These are phyloP conservation scores for Neopestalotiopsis rosae DNA, from an alignment of 2,329 filamentous ascomycete genomes.

Conservation along the genomic window DNA sequence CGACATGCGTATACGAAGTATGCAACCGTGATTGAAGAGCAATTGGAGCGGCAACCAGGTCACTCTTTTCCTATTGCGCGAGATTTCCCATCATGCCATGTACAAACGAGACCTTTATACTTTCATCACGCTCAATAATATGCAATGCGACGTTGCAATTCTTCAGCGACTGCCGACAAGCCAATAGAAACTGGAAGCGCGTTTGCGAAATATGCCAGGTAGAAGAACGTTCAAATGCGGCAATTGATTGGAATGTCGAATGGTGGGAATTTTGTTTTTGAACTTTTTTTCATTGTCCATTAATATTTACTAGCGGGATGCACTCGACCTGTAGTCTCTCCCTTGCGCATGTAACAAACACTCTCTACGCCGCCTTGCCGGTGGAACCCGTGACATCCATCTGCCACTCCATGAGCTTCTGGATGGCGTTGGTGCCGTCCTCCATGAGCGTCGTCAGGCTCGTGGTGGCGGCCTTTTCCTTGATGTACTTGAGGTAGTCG, in stretches of 20 bases:
- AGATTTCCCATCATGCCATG: background rate
- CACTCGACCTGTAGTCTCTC: background rate
- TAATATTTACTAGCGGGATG: background rate
- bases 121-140: background rate
- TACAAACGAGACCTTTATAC: background rate
- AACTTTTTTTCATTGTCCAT: background rate
- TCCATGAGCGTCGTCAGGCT: slow-evolving; percentile 49
- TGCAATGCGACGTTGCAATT: background rate
- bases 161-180: background rate
- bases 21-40: too few species aligned
- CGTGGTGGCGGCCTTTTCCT: slow-evolving; percentile 41
- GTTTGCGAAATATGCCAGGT: background rate
- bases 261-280: background rate
- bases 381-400: slow-evolving; percentile 53
- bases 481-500: slow-evolving; percentile 47
- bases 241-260: background rate
- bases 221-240: background rate
- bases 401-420: slow-evolving; percentile 49
- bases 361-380: slow-evolving; percentile 41
- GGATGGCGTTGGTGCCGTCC: slow-evolving; percentile 47
- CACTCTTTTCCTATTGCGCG: too few species aligned
- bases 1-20: too few species aligned
- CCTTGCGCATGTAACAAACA: background rate
- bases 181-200: background rate
- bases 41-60: too few species aligned